Conservation (phyloP, 257 asterid species). For the Solanum dulcamara region DNA sequence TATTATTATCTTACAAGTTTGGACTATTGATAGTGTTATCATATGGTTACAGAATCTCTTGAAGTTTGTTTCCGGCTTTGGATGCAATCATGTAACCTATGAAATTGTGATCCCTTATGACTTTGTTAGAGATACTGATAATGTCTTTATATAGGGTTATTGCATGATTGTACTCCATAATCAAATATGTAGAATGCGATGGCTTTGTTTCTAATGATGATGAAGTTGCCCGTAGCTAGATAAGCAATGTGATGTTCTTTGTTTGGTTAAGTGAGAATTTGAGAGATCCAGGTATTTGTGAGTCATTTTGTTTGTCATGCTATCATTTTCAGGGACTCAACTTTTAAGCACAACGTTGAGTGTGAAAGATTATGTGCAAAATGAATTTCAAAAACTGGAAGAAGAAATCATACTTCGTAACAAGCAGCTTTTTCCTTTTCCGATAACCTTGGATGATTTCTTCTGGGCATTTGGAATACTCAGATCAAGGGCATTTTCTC, state of each 20-base stretch:
- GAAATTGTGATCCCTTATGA: neutral
- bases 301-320: neutral
- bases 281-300: neutral
- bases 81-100: neutral
- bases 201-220: neutral
- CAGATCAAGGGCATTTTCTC: slow-evolving; percentile 91
- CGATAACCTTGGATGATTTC: slow-evolving; percentile 72
- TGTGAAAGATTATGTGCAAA: slow-evolving; percentile 78
- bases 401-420: slow-evolving; percentile 73
- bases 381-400: slow-evolving; percentile 57
- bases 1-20: neutral
- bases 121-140: neutral
- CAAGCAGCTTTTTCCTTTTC: slow-evolving; percentile 66
- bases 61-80: neutral
- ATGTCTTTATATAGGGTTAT: neutral
- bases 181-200: neutral
- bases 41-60: neutral
- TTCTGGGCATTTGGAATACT: slow-evolving; percentile 96
- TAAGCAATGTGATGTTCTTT: neutral
- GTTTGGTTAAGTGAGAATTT: neutral
- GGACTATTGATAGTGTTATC: neutral
- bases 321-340: slow-evolving; percentile 58
- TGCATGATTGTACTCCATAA: neutral
- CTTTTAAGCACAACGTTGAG: slow-evolving; percentile 77
- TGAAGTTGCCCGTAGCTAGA: neutral